Evolutionary conservation across 139 green algal species (phyloP).

Genomic region (Chlamydomonas sp.): DNA sequence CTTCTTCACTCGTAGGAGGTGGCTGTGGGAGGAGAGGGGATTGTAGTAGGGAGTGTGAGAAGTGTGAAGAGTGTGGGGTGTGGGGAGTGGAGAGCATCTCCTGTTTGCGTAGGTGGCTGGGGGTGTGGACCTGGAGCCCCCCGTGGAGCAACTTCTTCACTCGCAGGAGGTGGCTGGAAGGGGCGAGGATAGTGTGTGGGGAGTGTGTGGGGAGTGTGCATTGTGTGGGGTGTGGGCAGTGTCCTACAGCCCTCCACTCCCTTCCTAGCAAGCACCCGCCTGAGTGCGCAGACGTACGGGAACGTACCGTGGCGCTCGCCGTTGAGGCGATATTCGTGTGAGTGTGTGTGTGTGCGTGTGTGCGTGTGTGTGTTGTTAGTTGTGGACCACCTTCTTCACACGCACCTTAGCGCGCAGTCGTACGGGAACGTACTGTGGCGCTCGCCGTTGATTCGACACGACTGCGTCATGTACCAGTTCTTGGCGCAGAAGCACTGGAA

Average conservation of each 20-base stretch:
- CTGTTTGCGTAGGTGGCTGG: too few relatives aligned
- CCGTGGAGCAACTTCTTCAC: conserved; percentile 10
- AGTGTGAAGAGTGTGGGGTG: background rate
- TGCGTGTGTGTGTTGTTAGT: too few relatives aligned
- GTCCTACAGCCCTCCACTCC: too few relatives aligned
- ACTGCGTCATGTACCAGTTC: conserved; percentile 27
- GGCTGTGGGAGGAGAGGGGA: background rate
- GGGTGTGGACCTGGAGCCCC: too few relatives aligned
- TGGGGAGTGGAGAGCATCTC: background rate
- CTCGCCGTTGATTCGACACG: conserved; percentile 28
- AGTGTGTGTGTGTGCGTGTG: too few relatives aligned
- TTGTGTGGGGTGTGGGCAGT: background rate
- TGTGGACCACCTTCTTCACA: conserved; percentile 7
- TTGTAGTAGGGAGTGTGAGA: background rate
- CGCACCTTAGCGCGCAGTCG: conserved; percentile 15
- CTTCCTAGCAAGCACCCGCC: too few relatives aligned
- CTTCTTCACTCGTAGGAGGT: conserved; percentile 6
- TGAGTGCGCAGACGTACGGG: conserved; percentile 24
- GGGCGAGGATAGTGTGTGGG: background rate
- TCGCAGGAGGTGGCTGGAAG: background rate
- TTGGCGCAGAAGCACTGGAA: conserved; percentile 41
- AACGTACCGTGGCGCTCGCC: conserved; percentile 21
- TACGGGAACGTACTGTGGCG: conserved; percentile 25
- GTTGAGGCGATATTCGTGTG: conserved; percentile 33
- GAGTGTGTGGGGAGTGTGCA: background rate